Conservation (phyloP, 1,284 basidiomycete genomes). For the Cutaneotrichosporon sp. region DNA sequence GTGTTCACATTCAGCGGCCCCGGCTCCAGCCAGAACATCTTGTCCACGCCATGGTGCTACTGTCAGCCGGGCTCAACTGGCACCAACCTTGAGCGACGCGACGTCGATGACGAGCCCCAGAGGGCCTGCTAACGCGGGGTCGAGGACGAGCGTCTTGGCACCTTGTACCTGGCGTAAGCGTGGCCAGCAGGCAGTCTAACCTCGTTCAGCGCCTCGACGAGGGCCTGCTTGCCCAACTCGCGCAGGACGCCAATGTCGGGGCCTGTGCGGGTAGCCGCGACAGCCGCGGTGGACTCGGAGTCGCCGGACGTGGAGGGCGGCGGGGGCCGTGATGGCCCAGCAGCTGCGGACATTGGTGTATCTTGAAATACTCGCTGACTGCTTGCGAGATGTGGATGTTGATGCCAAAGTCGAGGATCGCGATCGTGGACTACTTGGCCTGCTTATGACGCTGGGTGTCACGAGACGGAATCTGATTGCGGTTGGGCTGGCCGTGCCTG, state of each 20-base stretch:
- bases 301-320: conserved; percentile 42
- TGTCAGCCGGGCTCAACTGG: too few relatives aligned
- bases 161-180: conserved; percentile 66
- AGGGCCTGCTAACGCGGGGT: conserved; percentile 81
- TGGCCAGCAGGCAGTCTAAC: conserved; percentile 51
- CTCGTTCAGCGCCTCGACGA: conserved; percentile 77
- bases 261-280: conserved; percentile 20
- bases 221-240: conserved; percentile 67
- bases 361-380: too few relatives aligned
- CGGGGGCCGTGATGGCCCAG: conserved; percentile 28
- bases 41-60: conserved; percentile 96
- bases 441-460: too few relatives aligned
- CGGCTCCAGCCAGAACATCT: conserved; percentile 98
- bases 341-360: conserved; percentile 4
- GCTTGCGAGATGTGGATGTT: neutral
- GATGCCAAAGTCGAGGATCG: neutral
- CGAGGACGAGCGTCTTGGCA: conserved; percentile 91
- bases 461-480: too few relatives aligned
- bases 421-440: too few relatives aligned
- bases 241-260: conserved; percentile 68
- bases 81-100: conserved; percentile 75
- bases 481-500: too few relatives aligned
- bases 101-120: conserved; percentile 91
- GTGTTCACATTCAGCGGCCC: conserved; percentile 78
- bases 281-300: conserved; percentile 32